A percentile compares a stretch with the other conserved stretches of the same genome.
Evolutionary conservation across 1,139 yeast species (phyloP).

Genomic region (Komagataea norvegica): DNA sequence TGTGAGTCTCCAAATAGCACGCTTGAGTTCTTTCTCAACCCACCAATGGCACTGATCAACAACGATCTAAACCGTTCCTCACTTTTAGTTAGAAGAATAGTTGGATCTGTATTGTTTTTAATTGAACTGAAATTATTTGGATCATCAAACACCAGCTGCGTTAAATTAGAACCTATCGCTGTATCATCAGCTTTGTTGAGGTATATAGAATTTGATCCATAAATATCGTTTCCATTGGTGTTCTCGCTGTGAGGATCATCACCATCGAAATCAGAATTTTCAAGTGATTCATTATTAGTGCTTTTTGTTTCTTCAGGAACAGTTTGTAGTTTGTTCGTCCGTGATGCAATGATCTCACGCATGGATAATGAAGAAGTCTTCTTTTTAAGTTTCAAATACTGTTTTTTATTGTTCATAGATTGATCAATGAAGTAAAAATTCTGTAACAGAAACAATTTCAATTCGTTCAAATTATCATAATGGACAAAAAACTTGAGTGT

Average conservation of each 20-base stretch:
- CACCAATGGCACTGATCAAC: constrained; percentile 47
- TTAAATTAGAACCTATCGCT: constrained; percentile 11
- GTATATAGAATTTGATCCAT: constrained; percentile 20
- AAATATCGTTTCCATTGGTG: constrained; percentile 6
- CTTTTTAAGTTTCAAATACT: constrained; percentile 14
- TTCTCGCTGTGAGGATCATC: background rate
- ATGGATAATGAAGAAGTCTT: constrained; percentile 22
- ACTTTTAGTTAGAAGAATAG: constrained; percentile 28
- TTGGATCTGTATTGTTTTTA: constrained; percentile 35
- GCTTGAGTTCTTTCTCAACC: constrained; percentile 43
- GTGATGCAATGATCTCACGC: constrained; percentile 18
- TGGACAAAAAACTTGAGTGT: constrained; percentile 38
- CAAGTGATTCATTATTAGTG: constrained; percentile 4
- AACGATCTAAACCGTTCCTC: constrained; percentile 19
- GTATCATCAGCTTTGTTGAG: constrained; percentile 19
- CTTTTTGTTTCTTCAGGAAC: background rate
- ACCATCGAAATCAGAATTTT: background rate
- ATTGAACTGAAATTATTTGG: constrained; percentile 32
- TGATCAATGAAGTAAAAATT: constrained; percentile 32
- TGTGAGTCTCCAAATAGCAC: constrained; percentile 26
- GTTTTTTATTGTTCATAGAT: constrained; percentile 16
- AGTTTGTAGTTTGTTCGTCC: constrained; percentile 4
- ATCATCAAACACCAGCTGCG: constrained; percentile 31
- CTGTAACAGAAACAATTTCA: constrained; percentile 34
- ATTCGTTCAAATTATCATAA: constrained; percentile 40